A percentile compares a stretch with the other conserved stretches of the same genome.
Evolutionary conservation across 345 rosid species (phyloP).

Genomic region (Capsella bursapastoris): DNA sequence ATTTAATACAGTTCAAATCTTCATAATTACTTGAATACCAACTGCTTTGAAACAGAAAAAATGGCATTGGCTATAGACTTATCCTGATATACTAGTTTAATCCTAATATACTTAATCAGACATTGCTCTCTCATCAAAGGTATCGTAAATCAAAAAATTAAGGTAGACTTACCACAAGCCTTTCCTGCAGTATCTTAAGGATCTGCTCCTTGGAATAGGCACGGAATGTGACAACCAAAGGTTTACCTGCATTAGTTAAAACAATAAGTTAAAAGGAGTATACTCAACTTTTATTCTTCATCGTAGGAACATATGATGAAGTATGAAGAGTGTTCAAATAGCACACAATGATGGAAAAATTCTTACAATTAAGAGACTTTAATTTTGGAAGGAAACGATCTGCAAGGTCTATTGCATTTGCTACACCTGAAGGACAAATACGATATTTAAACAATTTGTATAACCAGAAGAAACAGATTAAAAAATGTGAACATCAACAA

Average conservation of each 20-base stretch:
- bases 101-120: background rate
- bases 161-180: constrained; percentile 66
- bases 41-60: constrained; percentile 2
- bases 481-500: constrained; percentile 25
- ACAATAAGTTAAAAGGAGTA: background rate
- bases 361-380: constrained; percentile 72
- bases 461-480: constrained; percentile 49
- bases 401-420: constrained; percentile 87
- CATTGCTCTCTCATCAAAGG: background rate
- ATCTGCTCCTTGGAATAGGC: constrained; percentile 87
- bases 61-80: background rate
- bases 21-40: background rate
- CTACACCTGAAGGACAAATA: constrained; percentile 61
- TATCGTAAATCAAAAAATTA: background rate
- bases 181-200: constrained; percentile 72
- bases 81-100: constrained; percentile 1
- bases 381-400: constrained; percentile 88
- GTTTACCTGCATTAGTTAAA: constrained; percentile 63
- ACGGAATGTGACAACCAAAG: constrained; percentile 73
- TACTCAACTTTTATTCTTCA: background rate
- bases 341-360: constrained; percentile 34
- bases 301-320: constrained; percentile 5
- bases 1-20: constrained; percentile 7
- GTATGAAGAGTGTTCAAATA: background rate
- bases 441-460: background rate